These are phyloP conservation scores for Basidiobolus meristosporus DNA, from an alignment of 371 early-diverging fungal genomes.

Conservation along the genomic window DNA sequence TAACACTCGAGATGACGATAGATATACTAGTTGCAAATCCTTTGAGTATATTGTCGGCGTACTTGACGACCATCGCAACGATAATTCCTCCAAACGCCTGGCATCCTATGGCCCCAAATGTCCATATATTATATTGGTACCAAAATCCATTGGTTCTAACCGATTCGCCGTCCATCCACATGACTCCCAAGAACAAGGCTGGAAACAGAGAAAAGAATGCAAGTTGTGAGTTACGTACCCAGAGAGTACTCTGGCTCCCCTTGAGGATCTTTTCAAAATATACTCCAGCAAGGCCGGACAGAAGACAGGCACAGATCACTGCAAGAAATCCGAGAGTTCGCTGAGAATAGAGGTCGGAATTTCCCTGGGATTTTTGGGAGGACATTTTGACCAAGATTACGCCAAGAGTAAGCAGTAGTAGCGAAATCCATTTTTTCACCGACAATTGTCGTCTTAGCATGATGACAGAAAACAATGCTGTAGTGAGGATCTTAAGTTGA, in stretches of 20 bases:
- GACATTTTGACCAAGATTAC: conserved; percentile 74
- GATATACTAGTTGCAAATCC: conserved; percentile 76
- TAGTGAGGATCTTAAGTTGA: conserved; percentile 90
- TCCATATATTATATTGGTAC: conserved; percentile 49
- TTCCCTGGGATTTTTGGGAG: too few species aligned
- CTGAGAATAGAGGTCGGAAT: too few species aligned
- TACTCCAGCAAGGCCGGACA: conserved; percentile 48
- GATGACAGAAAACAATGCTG: conserved; percentile 74
- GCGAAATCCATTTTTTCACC: conserved; percentile 57
- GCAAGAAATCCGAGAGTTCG: conserved; percentile 39
- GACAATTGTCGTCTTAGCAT: conserved; percentile 47
- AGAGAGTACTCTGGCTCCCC: conserved; percentile 38
- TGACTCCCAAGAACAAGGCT: conserved; percentile 43
- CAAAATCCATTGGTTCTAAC: conserved; percentile 47
- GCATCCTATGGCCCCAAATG: conserved; percentile 48
- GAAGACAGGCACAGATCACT: conserved; percentile 35
- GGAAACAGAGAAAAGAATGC: conserved; percentile 28
- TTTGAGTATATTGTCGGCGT: too few species aligned
- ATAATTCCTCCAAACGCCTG: conserved; percentile 76
- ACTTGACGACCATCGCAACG: conserved; percentile 72
- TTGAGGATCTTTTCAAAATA: conserved; percentile 54
- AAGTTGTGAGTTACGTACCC: conserved; percentile 64
- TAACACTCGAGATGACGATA: conserved; percentile 57
- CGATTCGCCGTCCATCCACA: conserved; percentile 31
- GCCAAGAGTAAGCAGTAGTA: conserved; percentile 66